Base-by-base conservation (phyloP, 1,284 basidiomycete genomes). In the Cerioporus squamosus region DNA sequence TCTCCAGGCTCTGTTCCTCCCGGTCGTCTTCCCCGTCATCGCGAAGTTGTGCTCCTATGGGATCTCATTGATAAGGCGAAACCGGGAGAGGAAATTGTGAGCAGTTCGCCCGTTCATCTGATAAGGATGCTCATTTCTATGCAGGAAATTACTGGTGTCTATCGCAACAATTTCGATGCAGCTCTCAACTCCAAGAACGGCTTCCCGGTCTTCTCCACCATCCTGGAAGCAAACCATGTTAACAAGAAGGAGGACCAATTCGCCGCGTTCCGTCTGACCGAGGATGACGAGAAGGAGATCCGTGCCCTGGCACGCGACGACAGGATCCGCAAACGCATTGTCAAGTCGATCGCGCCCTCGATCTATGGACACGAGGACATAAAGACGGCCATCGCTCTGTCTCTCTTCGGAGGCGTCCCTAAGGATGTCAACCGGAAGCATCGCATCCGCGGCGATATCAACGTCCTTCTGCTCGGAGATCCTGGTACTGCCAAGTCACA, bases 281-380 rank as follows among this genome's bases (percentile, higher is more conserved):
- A 98, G 71, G 97, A 99, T 68, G 97, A 99, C 67, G 95, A 97
- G 75, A 90, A 87, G 70, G 88, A 92, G 67, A 98, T 99, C 70
- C 89, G 94, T 17, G 77, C 82, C 7, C 85, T 99, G 48, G 86
- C 93, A 14, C 86, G 88, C 44, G 97, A 99, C 70, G 94, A 96
- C 50, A 91, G 97, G 53, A 96, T 99, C 66, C 88, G 94, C 62
- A 98, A 97, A 76, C 90, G 97, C 20, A 97, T 99, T 73, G 84
- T 98, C 79, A 99, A 99, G 77, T 97, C 94, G 22, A 98, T 99
- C 56, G 97, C 97, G 1, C 97, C 97, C 0, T 97, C 95, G 31
- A 99, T 99, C 71, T 99, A 98, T 69, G 97, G 97, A 5, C 97
- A 99, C 73, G 95, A 98, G 70, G 93, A 98, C 73, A 98, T 99